A percentile compares a stretch with the other conserved stretches of the same genome.
Conservation (phyloP, 352 stramenopile species). For the Globisporangium polare region DNA sequence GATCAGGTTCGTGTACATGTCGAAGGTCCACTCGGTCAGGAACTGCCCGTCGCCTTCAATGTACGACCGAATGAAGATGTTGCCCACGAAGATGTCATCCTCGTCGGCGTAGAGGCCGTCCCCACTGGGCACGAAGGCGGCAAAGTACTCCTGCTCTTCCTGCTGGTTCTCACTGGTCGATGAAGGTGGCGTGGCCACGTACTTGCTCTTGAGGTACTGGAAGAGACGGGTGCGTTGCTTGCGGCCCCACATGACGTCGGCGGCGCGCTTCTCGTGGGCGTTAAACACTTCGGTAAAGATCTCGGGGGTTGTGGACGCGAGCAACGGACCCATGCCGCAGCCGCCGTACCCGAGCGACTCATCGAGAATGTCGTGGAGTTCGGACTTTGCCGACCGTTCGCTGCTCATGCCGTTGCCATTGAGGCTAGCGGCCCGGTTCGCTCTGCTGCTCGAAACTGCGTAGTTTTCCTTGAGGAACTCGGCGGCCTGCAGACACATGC, state of each 20-base stretch:
- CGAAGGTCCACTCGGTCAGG: constrained; percentile 63
- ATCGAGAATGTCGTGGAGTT: constrained; percentile 62
- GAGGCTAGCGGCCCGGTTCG: constrained; percentile 3
- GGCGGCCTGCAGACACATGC: constrained; percentile 64
- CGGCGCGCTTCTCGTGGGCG: constrained; percentile 54
- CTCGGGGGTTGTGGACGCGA: constrained; percentile 40
- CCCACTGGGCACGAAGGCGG: constrained; percentile 12
- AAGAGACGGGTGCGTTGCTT: constrained; percentile 56
- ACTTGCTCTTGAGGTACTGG: constrained; percentile 64
- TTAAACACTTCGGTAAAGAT: constrained; percentile 73
- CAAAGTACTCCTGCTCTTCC: constrained; percentile 15
- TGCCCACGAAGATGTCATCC: constrained; percentile 71
- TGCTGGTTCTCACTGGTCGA: constrained; percentile 26
- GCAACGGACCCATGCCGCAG: constrained; percentile 60
- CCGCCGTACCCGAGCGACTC: constrained; percentile 66
- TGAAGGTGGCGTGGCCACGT: constrained; percentile 25
- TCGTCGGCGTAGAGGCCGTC: constrained; percentile 27
- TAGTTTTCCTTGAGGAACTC: constrained; percentile 76
- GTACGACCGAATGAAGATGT: constrained; percentile 81
- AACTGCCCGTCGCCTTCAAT: constrained; percentile 79
- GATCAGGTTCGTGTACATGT: constrained; percentile 69
- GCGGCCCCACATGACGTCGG: constrained; percentile 72
- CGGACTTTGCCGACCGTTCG: constrained; percentile 21
- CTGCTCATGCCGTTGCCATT: constrained; percentile 9
- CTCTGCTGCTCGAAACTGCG: constrained; percentile 4